phyloP scores from a whole-genome alignment of 108 stramenopile species.

The Bacterosira constricta region DNA sequence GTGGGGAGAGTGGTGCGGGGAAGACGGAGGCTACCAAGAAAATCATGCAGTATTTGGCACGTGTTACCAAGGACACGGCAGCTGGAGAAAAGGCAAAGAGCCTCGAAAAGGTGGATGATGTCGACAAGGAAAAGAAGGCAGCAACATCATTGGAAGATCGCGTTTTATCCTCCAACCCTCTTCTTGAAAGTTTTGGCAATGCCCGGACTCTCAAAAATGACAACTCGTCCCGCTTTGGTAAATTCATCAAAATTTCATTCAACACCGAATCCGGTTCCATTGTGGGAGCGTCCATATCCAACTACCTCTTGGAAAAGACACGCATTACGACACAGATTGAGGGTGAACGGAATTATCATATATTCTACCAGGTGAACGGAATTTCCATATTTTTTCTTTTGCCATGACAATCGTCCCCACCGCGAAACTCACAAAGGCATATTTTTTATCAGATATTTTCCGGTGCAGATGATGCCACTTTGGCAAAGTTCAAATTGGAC shows the following conservation, averaged over 20 bases:
- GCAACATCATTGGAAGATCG: slow-evolving; percentile 86
- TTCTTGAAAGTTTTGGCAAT: slow-evolving; percentile 92
- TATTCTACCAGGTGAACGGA: slow-evolving; percentile 99
- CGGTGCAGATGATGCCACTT: slow-evolving; percentile 54
- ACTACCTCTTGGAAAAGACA: slow-evolving; percentile 94
- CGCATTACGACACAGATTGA: slow-evolving; percentile 89
- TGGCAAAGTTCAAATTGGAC: slow-evolving; percentile 61
- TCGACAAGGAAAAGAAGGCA: slow-evolving; percentile 29
- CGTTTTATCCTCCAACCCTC: slow-evolving; percentile 89
- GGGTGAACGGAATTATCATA: slow-evolving; percentile 98
- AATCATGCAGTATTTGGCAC: slow-evolving; percentile 95
- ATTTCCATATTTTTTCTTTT: too few species aligned
- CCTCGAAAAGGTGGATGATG: slow-evolving; percentile 3
- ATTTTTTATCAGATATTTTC: slow-evolving; percentile 96
- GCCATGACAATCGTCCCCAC: too few species aligned
- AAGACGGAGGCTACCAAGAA: slow-evolving; percentile 96
- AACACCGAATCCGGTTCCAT: slow-evolving; percentile 73
- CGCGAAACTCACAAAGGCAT: too few species aligned
- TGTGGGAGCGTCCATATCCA: slow-evolving; percentile 82
- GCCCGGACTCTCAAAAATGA: slow-evolving; percentile 89
- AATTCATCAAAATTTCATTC: slow-evolving; percentile 90
- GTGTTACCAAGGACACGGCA: slow-evolving; percentile 60
- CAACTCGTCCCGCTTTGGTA: slow-evolving; percentile 94
- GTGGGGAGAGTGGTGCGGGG: slow-evolving; percentile 93
- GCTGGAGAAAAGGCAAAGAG: not conserved